phyloP scores from a whole-genome alignment of 2,329 filamentous ascomycete genomes.

The Xylariaceae sp. region DNA sequence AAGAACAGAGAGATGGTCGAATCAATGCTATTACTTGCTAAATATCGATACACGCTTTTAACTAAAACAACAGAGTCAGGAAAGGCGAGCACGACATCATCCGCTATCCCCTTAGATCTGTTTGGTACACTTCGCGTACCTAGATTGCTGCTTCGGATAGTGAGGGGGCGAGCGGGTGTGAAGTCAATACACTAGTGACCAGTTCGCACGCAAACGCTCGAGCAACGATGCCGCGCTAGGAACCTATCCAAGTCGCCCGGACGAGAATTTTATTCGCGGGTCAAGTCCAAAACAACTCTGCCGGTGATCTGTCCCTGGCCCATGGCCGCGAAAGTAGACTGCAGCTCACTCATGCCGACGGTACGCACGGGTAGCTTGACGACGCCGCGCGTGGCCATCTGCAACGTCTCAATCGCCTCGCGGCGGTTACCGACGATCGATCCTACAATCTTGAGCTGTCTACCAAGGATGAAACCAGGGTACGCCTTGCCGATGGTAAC shows the following conservation, averaged over 20 bases:
- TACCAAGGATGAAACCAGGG: conserved; percentile 4
- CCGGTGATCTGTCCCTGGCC: conserved; percentile 7
- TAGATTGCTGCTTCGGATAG: background rate
- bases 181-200: too few species aligned
- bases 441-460: conserved; percentile 8
- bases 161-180: too few species aligned
- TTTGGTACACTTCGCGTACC: background rate
- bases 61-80: background rate
- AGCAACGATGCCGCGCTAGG: too few species aligned
- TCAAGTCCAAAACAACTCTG: conserved; percentile 16
- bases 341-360: conserved; percentile 14
- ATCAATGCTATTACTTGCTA: background rate
- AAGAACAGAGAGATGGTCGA: background rate
- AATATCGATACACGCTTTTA: background rate
- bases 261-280: background rate
- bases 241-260: too few species aligned
- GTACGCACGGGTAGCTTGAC: conserved; percentile 14
- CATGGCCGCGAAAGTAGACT: conserved; percentile 18
- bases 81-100: background rate
- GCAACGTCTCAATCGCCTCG: conserved; percentile 15
- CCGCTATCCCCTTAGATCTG: background rate
- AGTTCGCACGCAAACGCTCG: too few species aligned
- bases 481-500: conserved; percentile 11
- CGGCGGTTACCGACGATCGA: conserved; percentile 16
- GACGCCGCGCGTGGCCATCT: conserved; percentile 17